These are phyloP conservation scores for Alternaria alternata DNA, from an alignment of 2,329 filamentous ascomycete genomes.

Conservation along the genomic window DNA sequence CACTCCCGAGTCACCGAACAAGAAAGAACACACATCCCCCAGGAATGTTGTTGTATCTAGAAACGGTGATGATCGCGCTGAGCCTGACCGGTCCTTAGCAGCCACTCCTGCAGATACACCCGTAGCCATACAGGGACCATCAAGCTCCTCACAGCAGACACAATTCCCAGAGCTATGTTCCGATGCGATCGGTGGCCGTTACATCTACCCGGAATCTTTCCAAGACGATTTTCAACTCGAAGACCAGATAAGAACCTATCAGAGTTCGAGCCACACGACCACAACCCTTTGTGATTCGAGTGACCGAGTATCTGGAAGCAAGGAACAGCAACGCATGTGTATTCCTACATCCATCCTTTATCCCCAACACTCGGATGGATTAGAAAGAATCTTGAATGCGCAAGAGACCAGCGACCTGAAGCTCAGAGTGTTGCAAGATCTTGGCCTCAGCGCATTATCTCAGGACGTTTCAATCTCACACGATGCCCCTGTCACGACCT, in stretches of 20 bases:
- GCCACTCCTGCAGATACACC: background rate
- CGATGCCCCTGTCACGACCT: background rate
- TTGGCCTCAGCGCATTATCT: conserved; percentile 20
- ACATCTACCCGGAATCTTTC: background rate
- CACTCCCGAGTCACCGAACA: conserved; percentile 7
- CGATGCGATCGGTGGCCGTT: background rate
- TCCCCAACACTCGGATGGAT: background rate
- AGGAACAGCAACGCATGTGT: conserved; percentile 23
- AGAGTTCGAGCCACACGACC: too few species aligned
- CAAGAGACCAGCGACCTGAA: background rate
- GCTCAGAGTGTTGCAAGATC: conserved; percentile 11
- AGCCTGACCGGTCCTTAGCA: background rate
- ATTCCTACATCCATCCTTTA: conserved; percentile 29
- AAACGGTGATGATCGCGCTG: background rate
- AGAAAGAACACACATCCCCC: rapidly evolving
- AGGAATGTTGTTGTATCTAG: rapidly evolving
- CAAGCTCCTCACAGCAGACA: background rate
- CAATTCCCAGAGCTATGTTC: background rate
- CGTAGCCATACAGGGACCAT: background rate
- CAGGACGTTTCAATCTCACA: conserved; percentile 23
- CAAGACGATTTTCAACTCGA: background rate
- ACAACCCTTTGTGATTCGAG: background rate
- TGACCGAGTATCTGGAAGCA: background rate
- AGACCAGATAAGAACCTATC: rapidly evolving
- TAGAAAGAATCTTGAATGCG: background rate